phyloP scores from a whole-genome alignment of 1,284 basidiomycete genomes.

The Puccinia novopanici region DNA sequence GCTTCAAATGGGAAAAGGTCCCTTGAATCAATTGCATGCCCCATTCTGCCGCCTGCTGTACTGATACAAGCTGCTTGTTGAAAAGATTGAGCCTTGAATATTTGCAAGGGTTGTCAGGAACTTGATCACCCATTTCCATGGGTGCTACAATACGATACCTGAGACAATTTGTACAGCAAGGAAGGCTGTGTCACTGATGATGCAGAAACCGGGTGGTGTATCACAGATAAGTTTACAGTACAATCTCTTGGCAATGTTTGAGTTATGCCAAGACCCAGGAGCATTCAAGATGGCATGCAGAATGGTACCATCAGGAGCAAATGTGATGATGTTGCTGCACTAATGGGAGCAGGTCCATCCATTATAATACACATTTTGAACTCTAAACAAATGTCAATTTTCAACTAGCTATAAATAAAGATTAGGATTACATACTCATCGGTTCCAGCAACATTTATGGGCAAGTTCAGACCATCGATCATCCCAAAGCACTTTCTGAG shows the following conservation, averaged over 20 bases:
- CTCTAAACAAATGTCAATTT: neutral
- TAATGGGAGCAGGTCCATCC: too few relatives aligned
- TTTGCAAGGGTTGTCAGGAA: neutral
- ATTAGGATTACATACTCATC: neutral
- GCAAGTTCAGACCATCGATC: too few relatives aligned
- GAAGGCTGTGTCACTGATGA: constrained; percentile 7
- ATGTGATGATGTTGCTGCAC: too few relatives aligned
- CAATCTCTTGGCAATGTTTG: neutral
- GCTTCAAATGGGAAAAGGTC: neutral
- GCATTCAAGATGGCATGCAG: too few relatives aligned
- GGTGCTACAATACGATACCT: neutral
- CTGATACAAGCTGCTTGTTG: neutral
- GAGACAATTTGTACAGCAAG: neutral
- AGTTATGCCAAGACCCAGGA: too few relatives aligned
- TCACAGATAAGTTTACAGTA: neutral
- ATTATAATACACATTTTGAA: constrained; percentile 1
- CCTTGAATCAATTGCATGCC: neutral
- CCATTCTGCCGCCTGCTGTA: too few relatives aligned
- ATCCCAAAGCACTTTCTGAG: too few relatives aligned
- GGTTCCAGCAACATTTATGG: neutral
- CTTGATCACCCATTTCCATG: neutral
- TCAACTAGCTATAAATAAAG: neutral
- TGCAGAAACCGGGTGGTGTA: neutral
- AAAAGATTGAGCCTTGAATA: neutral
- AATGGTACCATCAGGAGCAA: too few relatives aligned